phyloP scores from a whole-genome alignment of 192 early-diverging fungal genomes.

The Umbelopsis sp. region DNA sequence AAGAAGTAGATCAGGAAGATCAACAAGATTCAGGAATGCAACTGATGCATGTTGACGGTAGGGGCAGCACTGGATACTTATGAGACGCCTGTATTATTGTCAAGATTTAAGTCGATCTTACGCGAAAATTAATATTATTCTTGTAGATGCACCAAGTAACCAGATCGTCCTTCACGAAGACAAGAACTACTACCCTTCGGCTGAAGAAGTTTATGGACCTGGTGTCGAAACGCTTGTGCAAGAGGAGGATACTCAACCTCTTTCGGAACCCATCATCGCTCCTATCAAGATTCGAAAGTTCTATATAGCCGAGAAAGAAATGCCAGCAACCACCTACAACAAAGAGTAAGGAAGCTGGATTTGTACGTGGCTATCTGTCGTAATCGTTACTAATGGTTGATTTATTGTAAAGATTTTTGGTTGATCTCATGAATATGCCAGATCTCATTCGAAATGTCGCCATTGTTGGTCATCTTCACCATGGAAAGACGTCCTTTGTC shows the following conservation, averaged over 20 bases:
- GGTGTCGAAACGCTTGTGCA: constrained; percentile 96
- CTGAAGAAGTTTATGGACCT: constrained; percentile 92
- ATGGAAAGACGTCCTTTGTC: constrained; percentile 94
- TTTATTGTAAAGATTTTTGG: constrained; percentile 61
- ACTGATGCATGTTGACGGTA: constrained; percentile 72
- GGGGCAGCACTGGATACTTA: constrained; percentile 2
- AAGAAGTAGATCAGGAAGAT: constrained; percentile 32
- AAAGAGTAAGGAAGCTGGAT: constrained; percentile 70
- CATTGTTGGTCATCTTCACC: constrained; percentile 93
- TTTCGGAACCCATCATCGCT: constrained; percentile 92
- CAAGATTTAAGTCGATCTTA: not conserved
- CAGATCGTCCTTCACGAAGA: constrained; percentile 97
- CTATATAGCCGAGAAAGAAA: constrained; percentile 78
- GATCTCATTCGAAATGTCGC: constrained; percentile 86
- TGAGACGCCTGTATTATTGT: not conserved
- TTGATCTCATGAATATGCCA: constrained; percentile 80
- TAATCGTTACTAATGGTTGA: not conserved
- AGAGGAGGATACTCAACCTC: constrained; percentile 96
- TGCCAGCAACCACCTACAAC: constrained; percentile 82
- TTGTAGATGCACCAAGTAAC: constrained; percentile 56
- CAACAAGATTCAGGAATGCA: constrained; percentile 42
- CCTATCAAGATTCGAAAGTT: constrained; percentile 89
- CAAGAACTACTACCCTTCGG: constrained; percentile 98
- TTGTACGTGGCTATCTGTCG: not conserved
- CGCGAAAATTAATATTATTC: not conserved